Evolutionary conservation across 352 stramenopile species (phyloP).

Genomic region (Globisporangium apiculatum): DNA sequence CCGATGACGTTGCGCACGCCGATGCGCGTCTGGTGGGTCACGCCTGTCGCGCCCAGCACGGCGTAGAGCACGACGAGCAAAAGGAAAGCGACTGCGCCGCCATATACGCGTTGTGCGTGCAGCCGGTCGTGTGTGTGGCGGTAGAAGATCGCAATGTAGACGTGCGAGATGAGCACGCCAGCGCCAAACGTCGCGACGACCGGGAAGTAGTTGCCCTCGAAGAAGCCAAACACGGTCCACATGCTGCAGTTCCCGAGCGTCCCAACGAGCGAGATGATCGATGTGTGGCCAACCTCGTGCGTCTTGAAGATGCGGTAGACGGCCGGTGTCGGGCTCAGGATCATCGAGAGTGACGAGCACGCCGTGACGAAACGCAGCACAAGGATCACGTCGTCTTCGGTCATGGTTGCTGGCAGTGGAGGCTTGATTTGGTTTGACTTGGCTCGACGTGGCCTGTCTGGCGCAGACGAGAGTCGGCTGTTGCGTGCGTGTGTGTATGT

Average conservation of each 20-base stretch:
- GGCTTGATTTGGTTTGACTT: not conserved
- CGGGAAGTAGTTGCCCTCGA: constrained; percentile 32
- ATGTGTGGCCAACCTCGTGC: constrained; percentile 29
- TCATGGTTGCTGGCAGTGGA: not conserved
- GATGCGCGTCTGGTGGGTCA: constrained; percentile 16
- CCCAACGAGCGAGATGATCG: constrained; percentile 32
- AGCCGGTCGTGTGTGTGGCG: constrained; percentile 3
- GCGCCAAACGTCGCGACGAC: constrained; percentile 33
- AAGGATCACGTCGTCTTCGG: constrained; percentile 5
- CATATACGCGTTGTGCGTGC: constrained; percentile 5
- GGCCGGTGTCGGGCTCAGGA: constrained; percentile 28
- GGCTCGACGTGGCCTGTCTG: not conserved
- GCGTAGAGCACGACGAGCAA: constrained; percentile 3
- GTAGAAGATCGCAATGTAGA: constrained; percentile 25
- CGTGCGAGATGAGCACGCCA: constrained; percentile 15
- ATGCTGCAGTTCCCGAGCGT: constrained; percentile 37
- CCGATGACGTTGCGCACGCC: constrained; percentile 26
- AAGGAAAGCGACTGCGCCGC: constrained; percentile 4
- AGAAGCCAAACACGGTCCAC: constrained; percentile 36
- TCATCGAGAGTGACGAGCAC: constrained; percentile 35
- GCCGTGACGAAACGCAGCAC: constrained; percentile 19
- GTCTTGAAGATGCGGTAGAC: constrained; percentile 39
- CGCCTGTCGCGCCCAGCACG: constrained; percentile 4
- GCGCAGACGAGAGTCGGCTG: not conserved
- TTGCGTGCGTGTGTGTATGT: too few relatives aligned